Evolutionary conservation across 139 green algal species (phyloP), one percentile per base, ranked within the genome.

Genomic region (Chlamydomonas asymmetrica): DNA sequence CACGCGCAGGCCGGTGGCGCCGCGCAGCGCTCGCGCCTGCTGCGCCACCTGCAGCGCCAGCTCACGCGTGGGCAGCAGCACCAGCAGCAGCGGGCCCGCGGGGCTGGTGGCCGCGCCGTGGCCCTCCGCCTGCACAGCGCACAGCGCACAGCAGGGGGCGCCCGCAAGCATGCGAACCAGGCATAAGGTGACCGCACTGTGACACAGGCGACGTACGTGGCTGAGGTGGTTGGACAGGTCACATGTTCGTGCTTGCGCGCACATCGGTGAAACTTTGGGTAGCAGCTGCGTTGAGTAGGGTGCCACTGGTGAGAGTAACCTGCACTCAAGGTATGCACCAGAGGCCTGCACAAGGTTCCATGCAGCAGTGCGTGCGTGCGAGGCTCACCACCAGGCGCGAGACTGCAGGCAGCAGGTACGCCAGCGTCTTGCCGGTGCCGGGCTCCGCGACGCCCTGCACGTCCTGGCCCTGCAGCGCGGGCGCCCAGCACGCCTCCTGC

Each of bases 361-460:
- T n/a, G n/a, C n/a, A n/a, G n/a, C n/a, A n/a, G n/a, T n/a, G n/a
- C n/a, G n/a, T n/a, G n/a, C n/a, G n/a, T n/a, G n/a, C n/a, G n/a
- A n/a, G n/a, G n/a, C n/a, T 49, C 25, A 56, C 68, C 60, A 61
- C 38, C 34, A 91, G 37, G 43, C 80, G 74, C 31, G 71, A 32
- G 29, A 82, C 57, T 5, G 75, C 81, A 0, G 93, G 91, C 49
- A 97, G 82, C 65, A 97, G 71, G 76, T 91, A 97, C 0, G 84
- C 89, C 0, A 97, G 80, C 0, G 93, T 97, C 73, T 97, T 97
- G 39, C 92, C 93, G 43, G 82, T 88, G 60, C 93, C 93, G 3
- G 93, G 89, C 72, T 94, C 77, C 9, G 93, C 92, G 29, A 92
- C 73, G 4, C 74, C 92, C 66, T 85, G 64, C 40, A 91, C 54